Evolutionary conservation across 2,329 filamentous ascomycete species (phyloP).

Genomic region (Fonsecaea pedrosoi): DNA sequence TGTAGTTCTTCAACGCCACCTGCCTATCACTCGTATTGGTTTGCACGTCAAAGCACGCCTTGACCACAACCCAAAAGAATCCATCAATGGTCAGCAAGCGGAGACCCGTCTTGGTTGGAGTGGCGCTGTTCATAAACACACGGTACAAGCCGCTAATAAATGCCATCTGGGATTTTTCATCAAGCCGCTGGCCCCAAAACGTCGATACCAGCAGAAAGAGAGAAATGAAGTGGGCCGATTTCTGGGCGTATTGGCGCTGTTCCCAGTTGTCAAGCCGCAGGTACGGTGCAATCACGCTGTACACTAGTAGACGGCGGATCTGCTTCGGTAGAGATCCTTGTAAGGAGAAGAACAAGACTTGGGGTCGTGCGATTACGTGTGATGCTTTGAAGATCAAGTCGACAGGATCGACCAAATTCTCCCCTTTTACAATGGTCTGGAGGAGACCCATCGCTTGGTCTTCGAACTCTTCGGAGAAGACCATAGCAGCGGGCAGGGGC

Average conservation of each 20-base stretch:
- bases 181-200: neutral
- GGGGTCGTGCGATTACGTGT: neutral
- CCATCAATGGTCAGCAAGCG: neutral
- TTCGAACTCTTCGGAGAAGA: constrained; percentile 2
- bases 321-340: neutral
- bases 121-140: constrained; percentile 3
- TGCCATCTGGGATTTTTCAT: neutral
- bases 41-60: constrained; percentile 7
- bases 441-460: constrained; percentile 1
- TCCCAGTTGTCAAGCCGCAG: neutral
- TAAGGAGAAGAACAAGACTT: neutral
- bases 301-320: neutral
- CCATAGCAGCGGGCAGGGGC: neutral
- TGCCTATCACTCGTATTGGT: neutral
- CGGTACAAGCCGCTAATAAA: neutral
- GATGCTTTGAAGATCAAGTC: neutral
- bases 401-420: neutral
- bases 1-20: neutral
- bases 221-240: constrained; percentile 10
- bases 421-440: constrained; percentile 2
- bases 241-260: neutral
- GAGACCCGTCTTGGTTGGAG: neutral
- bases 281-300: constrained; percentile 4
- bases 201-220: constrained; percentile 4
- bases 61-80: constrained; percentile 11